Conservation (phyloP, 192 early-diverging fungal genomes). For the Tieghemiomyces parasiticus region DNA sequence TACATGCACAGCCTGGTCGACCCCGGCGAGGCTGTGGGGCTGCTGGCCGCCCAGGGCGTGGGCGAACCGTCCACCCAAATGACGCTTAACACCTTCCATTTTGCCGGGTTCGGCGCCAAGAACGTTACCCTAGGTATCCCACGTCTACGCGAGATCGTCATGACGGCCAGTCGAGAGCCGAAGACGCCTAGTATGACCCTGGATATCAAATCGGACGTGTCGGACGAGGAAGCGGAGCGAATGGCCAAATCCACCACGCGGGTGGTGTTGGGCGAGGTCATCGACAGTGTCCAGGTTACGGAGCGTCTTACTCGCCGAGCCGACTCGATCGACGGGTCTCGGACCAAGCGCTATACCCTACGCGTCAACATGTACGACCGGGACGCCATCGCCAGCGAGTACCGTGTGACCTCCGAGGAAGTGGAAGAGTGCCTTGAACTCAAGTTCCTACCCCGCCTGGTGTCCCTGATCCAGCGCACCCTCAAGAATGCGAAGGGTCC, state of each 20-base stretch:
- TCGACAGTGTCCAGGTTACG: constrained; percentile 69
- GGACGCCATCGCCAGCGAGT: constrained; percentile 60
- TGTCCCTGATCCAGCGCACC: constrained; percentile 58
- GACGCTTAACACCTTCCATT: constrained; percentile 99
- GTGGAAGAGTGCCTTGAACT: constrained; percentile 61
- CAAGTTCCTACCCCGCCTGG: constrained; percentile 58
- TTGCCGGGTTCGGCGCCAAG: constrained; percentile 89
- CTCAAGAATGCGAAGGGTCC: constrained; percentile 40
- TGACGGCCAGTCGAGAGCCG: constrained; percentile 84
- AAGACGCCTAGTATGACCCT: constrained; percentile 92
- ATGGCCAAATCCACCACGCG: constrained; percentile 60
- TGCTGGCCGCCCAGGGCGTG: constrained; percentile 92
- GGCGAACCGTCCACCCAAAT: constrained; percentile 99
- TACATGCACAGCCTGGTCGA: constrained; percentile 90
- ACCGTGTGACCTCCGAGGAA: constrained; percentile 45
- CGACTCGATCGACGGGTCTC: constrained; percentile 11
- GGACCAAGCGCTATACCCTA: constrained; percentile 65
- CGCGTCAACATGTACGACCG: constrained; percentile 74
- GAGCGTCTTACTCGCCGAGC: constrained; percentile 51
- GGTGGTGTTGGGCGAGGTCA: constrained; percentile 68
- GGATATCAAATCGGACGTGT: constrained; percentile 49
- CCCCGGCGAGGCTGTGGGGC: constrained; percentile 94
- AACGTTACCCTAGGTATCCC: constrained; percentile 99
- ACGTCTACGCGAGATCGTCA: constrained; percentile 97
- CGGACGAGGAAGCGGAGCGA: constrained; percentile 38